Evolutionary conservation across 192 early-diverging fungal species (phyloP).

Genomic region (Gamsiella multidivaricata): DNA sequence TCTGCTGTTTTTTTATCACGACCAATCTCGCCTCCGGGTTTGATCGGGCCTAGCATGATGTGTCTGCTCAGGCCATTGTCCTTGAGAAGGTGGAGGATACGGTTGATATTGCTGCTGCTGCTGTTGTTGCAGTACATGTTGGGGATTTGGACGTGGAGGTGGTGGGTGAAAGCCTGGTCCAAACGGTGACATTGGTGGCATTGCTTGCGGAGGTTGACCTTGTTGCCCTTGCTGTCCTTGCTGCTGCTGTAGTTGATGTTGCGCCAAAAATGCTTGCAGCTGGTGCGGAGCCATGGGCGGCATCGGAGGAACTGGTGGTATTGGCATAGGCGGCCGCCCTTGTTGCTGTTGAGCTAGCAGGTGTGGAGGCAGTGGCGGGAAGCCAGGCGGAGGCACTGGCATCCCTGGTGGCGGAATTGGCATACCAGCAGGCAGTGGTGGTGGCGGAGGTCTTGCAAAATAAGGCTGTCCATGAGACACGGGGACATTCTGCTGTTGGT

Average conservation of each 20-base stretch:
- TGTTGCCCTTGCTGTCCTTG: slow-evolving; percentile 9
- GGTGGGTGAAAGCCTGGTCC: slow-evolving; percentile 4
- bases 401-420: slow-evolving; percentile 8
- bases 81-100: neutral
- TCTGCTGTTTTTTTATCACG: neutral
- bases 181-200: slow-evolving; percentile 6
- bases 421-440: neutral
- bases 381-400: slow-evolving; percentile 16
- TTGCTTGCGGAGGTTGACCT: neutral
- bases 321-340: slow-evolving; percentile 13
- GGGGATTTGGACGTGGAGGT: neutral
- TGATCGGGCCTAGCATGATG: slow-evolving; percentile 1
- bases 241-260: slow-evolving; percentile 17
- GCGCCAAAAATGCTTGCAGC: slow-evolving; percentile 28
- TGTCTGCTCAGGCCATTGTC: slow-evolving; percentile 5
- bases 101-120: slow-evolving; percentile 7
- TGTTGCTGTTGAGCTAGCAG: slow-evolving; percentile 13
- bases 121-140: neutral
- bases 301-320: slow-evolving; percentile 1
- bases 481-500: slow-evolving; percentile 19
- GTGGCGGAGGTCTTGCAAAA: slow-evolving; percentile 7
- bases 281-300: slow-evolving; percentile 28
- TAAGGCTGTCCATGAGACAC: neutral
- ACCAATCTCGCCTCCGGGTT: slow-evolving; percentile 19
- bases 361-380: slow-evolving; percentile 20